Conservation (phyloP, 305 asterid genomes). For the Petunia hybrid region DNA sequence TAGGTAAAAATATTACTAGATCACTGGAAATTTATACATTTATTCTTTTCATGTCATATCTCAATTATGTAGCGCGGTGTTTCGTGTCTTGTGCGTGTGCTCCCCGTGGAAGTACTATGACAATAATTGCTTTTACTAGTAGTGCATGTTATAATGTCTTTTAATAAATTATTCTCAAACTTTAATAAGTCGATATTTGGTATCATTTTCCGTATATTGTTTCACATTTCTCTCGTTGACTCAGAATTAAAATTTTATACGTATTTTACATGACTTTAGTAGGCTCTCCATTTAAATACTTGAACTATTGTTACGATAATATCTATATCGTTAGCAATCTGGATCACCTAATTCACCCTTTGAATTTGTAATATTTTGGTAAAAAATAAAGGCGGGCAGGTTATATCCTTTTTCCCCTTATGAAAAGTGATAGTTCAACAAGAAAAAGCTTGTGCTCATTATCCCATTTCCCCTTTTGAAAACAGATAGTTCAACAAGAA, state of each 20-base stretch:
- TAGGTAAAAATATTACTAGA: not conserved
- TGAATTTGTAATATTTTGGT: not conserved
- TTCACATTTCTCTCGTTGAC: not conserved
- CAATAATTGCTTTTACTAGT: constrained; percentile 12
- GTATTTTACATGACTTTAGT: not conserved
- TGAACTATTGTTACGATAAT: not conserved
- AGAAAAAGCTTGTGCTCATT: not conserved
- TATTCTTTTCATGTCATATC: not conserved
- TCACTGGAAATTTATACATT: not conserved
- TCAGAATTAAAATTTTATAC: not conserved
- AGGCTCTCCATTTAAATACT: not conserved
- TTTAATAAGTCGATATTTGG: not conserved
- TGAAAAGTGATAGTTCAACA: not conserved
- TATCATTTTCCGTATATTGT: not conserved
- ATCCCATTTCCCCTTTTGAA: not conserved
- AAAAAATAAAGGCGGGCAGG: not conserved
- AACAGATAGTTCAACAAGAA: not conserved
- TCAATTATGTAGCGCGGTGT: not conserved
- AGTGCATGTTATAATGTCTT: not conserved
- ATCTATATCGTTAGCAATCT: not conserved
- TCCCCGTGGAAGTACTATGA: not conserved
- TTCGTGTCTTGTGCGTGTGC: not conserved
- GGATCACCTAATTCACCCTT: constrained; percentile 27
- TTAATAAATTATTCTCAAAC: not conserved
- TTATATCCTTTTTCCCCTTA: not conserved